These are phyloP conservation scores for Chlamydomonas incerta DNA, from an alignment of 139 green algal species.

Conservation along the genomic window DNA sequence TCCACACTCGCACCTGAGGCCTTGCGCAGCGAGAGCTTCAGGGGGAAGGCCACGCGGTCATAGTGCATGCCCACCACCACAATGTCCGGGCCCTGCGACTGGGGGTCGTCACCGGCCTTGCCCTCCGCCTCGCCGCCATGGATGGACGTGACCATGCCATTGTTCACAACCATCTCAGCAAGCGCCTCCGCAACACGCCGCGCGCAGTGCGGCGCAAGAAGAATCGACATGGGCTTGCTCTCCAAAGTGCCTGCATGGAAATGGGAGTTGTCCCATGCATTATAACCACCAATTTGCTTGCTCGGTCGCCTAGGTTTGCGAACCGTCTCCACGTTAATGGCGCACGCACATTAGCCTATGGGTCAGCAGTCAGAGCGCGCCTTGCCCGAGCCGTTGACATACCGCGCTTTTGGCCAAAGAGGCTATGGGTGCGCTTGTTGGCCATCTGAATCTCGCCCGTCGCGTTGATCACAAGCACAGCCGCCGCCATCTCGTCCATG, in stretches of 20 bases:
- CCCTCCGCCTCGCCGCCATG: not conserved
- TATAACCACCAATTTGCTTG: too few species aligned
- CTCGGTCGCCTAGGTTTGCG: too few species aligned
- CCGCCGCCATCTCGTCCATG: conserved; percentile 41
- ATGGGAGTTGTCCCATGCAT: too few species aligned
- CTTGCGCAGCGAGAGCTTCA: conserved; percentile 5
- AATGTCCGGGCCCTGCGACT: not conserved
- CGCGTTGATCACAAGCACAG: conserved; percentile 52
- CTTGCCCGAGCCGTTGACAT: too few species aligned
- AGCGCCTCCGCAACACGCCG: not conserved
- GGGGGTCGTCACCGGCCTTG: not conserved
- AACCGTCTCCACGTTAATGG: too few species aligned
- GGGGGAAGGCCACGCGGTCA: conserved; percentile 16
- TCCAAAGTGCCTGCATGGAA: conserved; percentile 29
- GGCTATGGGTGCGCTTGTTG: not conserved
- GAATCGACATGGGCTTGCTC: not conserved
- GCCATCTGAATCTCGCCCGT: conserved; percentile 51
- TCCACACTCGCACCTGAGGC: conserved; percentile 3
- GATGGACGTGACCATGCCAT: too few species aligned
- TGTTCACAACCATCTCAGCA: not conserved
- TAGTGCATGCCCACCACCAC: conserved; percentile 37
- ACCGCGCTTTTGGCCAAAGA: conserved; percentile 36
- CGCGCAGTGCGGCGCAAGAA: conserved; percentile 9
- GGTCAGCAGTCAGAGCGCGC: too few species aligned
- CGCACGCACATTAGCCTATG: too few species aligned